These are phyloP conservation scores for Lithocarpus polystachyus DNA, from an alignment of 306 rosid species.

Conservation along the genomic window DNA sequence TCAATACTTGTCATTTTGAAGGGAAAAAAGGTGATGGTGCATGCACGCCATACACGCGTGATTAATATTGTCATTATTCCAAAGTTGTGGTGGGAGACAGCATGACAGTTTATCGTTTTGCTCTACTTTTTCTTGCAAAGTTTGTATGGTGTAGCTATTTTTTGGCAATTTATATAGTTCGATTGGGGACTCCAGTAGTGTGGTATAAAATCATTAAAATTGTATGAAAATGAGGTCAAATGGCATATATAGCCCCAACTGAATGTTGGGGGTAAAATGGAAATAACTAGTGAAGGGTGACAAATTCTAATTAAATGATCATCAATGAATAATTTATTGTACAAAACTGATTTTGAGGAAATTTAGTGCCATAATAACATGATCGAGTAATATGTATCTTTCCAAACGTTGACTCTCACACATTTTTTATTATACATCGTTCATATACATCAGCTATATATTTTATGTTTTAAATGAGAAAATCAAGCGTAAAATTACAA, in stretches of 20 bases:
- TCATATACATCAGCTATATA: no score
- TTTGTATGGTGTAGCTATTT: background rate
- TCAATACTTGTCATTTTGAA: background rate
- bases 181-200: background rate
- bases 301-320: background rate
- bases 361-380: background rate
- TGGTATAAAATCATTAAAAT: no score
- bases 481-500: no score
- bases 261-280: no score
- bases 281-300: no score
- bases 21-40: background rate
- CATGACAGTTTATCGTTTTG: background rate
- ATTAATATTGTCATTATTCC: background rate
- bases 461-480: no score
- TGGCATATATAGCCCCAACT: no score
- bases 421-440: no score
- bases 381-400: no score
- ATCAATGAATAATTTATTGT: background rate
- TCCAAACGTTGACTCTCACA: no score
- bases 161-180: background rate
- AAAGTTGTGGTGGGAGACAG: background rate
- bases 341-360: background rate
- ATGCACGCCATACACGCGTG: background rate
- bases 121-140: background rate
- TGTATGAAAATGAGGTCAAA: no score